Evolutionary conservation across 2,329 filamentous ascomycete genomes (phyloP), one percentile per base, ranked within the genome.

Genomic region (Pseudodiploospora longispora): DNA sequence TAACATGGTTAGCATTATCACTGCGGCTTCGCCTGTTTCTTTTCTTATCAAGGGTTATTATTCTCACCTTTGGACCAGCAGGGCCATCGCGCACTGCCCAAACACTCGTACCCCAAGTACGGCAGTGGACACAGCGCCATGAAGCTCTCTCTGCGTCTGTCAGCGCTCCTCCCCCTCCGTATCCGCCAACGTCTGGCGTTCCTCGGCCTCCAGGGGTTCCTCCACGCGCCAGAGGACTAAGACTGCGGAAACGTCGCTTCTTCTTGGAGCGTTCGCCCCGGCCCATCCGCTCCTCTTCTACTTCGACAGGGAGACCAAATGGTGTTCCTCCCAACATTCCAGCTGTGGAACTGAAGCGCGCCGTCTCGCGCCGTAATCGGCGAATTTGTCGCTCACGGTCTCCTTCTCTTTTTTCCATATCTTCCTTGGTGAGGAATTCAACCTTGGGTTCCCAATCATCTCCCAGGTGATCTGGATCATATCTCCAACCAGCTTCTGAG

Each of bases 1-100:
- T 8, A 44, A 51, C 10, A 4, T 1, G 59, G 57, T 45, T 41
- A 52, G 35, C 45, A 42, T 9, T 12, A 9, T 34, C 9, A 34
- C 32, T 12, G 9, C 12, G 8, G 12, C 12, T 34, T 34, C 32
- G 32, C 3, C 8, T 9, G 12, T 9, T 12, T 12, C 32, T 34
- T 12, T 9, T 9, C 32, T 34, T 9, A 12, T 9, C 32, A 34
- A 34, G 12, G 12, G 2, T 34, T 9, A 12, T 10, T 19, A 19
- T 19, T 61, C 85, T 75, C 70, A 93, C 87, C 66, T 87, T 84
- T 51, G 86, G 78, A 43, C 90, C 91, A 43, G 78, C 73, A 10
- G 93, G 93, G 27, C 93, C 93, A 66, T 97, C 90, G 55, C 93
- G 76, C 3, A 97, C 91, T 40, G 87, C 90, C 93, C 93, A 98